These are phyloP conservation scores for Termitomyces sp. DNA, from an alignment of 768 basidiomycete genomes.

Conservation along the genomic window DNA sequence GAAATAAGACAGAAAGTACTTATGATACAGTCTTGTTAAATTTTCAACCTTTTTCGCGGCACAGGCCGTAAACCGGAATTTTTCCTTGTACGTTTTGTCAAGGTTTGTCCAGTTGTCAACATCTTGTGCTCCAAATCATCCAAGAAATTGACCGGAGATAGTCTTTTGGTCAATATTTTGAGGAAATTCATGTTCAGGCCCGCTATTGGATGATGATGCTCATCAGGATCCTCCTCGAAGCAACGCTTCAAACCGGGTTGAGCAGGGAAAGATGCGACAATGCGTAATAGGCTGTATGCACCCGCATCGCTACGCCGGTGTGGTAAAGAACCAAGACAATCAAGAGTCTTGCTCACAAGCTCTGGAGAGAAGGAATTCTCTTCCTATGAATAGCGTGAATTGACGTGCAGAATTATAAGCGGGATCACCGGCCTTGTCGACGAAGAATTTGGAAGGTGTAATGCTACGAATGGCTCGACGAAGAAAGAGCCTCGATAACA, in stretches of 20 bases:
- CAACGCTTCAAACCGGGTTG: conserved; percentile 31
- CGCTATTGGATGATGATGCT: conserved; percentile 33
- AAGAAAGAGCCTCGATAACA: conserved; percentile 22
- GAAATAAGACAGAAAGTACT: neutral
- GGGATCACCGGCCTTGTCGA: conserved; percentile 27
- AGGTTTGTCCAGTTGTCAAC: neutral
- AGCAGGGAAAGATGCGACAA: conserved; percentile 36
- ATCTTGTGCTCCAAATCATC: conserved; percentile 20
- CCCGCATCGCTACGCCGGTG: conserved; percentile 29
- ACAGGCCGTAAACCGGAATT: conserved; percentile 6
- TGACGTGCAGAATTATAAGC: neutral
- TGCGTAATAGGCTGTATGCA: conserved; percentile 34
- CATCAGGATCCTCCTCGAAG: conserved; percentile 31
- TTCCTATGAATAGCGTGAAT: conserved; percentile 20
- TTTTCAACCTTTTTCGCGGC: conserved; percentile 13
- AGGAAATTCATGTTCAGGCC: conserved; percentile 33
- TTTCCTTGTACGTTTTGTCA: conserved; percentile 14
- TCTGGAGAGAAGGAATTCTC: conserved; percentile 27
- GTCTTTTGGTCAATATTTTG: conserved; percentile 29
- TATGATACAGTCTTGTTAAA: neutral
- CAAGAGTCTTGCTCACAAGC: conserved; percentile 21
- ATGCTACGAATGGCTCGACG: conserved; percentile 34
- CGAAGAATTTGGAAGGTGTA: conserved; percentile 34
- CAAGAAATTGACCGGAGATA: conserved; percentile 32
- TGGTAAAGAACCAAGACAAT: conserved; percentile 25